Evolutionary conservation across 129 eudicot species (phyloP), one percentile per base, ranked within the genome.

Genomic region (Escallonia rubra): DNA sequence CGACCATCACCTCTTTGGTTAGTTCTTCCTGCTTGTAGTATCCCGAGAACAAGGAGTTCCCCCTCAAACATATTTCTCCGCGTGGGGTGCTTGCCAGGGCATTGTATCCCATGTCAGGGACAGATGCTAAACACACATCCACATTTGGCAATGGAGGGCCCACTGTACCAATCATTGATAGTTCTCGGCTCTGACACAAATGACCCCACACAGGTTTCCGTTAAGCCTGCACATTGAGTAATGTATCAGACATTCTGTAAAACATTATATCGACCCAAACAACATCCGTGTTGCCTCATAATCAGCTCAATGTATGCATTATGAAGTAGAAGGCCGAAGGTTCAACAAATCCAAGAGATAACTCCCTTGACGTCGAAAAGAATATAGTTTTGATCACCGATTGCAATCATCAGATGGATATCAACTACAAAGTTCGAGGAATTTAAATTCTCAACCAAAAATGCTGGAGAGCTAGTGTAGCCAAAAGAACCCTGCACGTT

Each of bases 151-250:
- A 51, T 8, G 97, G 97, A 7, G 95, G 95, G 13, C 97, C 97
- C 43, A 90, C 97, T 13, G 97, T 90, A 34, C 95, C 95, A 10
- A 64, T 62, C 97, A 90, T 86, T 48, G 80, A 43, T 43, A 82
- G 45, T 68, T 90, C 89, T 69, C 51, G 90, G 91, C 52, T 72
- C 79, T 68, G 90, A 86, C 65, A 80, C 87, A 73, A 90, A 90
- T 51, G 97, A 81, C 7, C 90, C 97, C 34, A 91, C 97, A 67
- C 95, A 86, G n/a, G 91, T 86, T 82, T 90, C 97, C 8, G 97
- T 86, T 78, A 90, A 80, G 75, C 96, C 96, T 89, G 64, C 65
- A 79, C 1, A 63, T 49, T 59, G 8, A 50, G 38, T 65, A 59
- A 71, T 57, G 42, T 16, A 67, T 45, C 45, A 53, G 40, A 2